Percentiles rank a stretch among this genome's conserved stretches.
Conservation (phyloP, 805 yeast species). For the Cyberlindnera veronae region DNA sequence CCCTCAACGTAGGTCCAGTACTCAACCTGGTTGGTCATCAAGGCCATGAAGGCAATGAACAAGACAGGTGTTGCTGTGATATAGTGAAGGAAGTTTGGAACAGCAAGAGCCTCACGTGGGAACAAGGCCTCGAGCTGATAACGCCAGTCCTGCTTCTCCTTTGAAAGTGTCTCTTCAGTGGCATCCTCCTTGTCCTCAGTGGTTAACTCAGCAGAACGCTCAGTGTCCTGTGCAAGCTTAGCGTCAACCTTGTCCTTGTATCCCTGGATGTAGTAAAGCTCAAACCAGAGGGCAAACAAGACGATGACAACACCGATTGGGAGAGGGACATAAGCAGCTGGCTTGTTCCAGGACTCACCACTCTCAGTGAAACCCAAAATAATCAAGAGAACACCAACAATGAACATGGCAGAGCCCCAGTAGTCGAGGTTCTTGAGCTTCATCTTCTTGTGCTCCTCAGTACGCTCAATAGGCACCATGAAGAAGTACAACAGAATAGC, state of each 20-base stretch:
- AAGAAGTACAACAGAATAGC: conserved; percentile 25
- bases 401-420: conserved; percentile 32
- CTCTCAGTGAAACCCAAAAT: conserved; percentile 45
- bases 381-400: conserved; percentile 35
- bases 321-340: conserved; percentile 40
- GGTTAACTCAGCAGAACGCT: not conserved
- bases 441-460: conserved; percentile 19
- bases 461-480: conserved; percentile 29
- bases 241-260: conserved; percentile 13
- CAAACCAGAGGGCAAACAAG: conserved; percentile 30
- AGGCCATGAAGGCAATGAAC: conserved; percentile 21
- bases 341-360: conserved; percentile 39
- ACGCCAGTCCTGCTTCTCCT: conserved; percentile 14
- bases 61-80: conserved; percentile 20
- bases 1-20: conserved; percentile 28
- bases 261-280: conserved; percentile 24
- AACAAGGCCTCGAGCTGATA: conserved; percentile 23
- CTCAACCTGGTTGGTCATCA: conserved; percentile 23
- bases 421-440: conserved; percentile 33
- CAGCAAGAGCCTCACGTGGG: conserved; percentile 28
- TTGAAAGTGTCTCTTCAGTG: not conserved
- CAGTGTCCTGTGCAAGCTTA: conserved; percentile 7
- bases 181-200: not conserved
- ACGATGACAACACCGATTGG: conserved; percentile 35
- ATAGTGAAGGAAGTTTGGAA: conserved; percentile 28